A percentile compares a stretch with the other conserved stretches of the same genome.
These are phyloP conservation scores for Simplicillium aogashimaense DNA, from an alignment of 2,329 filamentous ascomycete genomes.

Conservation along the genomic window DNA sequence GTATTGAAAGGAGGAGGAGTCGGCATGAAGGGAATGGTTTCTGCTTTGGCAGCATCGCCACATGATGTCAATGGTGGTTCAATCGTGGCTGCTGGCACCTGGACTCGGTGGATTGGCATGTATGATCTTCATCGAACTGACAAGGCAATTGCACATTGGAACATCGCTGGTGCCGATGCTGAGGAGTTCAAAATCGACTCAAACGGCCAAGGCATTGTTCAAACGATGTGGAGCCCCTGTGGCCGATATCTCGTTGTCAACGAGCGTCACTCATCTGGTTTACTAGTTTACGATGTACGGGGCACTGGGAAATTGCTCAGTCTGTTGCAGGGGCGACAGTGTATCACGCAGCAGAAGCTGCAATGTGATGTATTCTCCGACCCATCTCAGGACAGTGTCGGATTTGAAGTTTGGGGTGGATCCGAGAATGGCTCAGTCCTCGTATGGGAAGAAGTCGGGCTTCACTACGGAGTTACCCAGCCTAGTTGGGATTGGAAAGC, in stretches of 20 bases:
- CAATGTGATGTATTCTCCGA: conserved; percentile 41
- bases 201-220: conserved; percentile 52
- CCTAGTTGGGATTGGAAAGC: conserved; percentile 41
- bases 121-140: conserved; percentile 50
- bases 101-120: conserved; percentile 52
- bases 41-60: conserved; percentile 40
- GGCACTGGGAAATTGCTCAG: conserved; percentile 46
- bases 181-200: conserved; percentile 24
- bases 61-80: conserved; percentile 18
- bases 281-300: conserved; percentile 54
- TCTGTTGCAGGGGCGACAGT: conserved; percentile 39
- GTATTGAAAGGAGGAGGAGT: conserved; percentile 50
- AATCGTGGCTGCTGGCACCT: conserved; percentile 51
- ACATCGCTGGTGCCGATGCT: conserved; percentile 44
- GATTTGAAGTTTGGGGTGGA: conserved; percentile 56
- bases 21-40: conserved; percentile 54
- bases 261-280: conserved; percentile 43
- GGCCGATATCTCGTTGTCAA: conserved; percentile 53
- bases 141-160: conserved; percentile 47
- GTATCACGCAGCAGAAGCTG: conserved; percentile 45
- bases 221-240: conserved; percentile 52
- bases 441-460: conserved; percentile 49
- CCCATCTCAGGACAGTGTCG: conserved; percentile 17
- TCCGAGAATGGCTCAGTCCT: conserved; percentile 41
- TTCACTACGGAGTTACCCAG: conserved; percentile 28